Evolutionary conservation across 1,284 basidiomycete genomes (phyloP).

Genomic region (Ustilago xerochloae): DNA sequence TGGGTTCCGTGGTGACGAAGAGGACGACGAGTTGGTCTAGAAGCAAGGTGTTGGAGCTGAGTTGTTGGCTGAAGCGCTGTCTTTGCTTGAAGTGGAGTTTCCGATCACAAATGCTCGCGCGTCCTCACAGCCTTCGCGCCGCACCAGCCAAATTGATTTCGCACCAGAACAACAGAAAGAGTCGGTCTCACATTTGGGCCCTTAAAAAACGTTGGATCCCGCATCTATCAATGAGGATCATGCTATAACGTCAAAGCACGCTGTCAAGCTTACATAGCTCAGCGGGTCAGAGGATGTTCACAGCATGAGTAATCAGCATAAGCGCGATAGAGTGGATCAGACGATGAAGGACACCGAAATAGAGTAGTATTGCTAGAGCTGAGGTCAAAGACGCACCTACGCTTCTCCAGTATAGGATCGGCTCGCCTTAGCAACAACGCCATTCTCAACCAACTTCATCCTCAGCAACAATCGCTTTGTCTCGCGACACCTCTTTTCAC

Average conservation of each 20-base stretch:
- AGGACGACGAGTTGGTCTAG: not conserved
- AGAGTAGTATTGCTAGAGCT: not conserved
- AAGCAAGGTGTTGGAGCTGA: conserved; percentile 16
- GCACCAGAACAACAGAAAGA: not conserved
- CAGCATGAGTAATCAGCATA: too few species aligned
- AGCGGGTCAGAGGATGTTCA: too few species aligned
- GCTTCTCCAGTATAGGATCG: conserved; percentile 17
- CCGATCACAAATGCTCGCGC: conserved; percentile 47
- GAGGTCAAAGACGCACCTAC: not conserved
- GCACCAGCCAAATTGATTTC: not conserved
- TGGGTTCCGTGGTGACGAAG: not conserved
- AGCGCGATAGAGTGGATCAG: too few species aligned
- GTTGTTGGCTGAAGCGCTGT: conserved; percentile 16
- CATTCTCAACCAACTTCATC: conserved; percentile 75
- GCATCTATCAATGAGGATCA: too few species aligned
- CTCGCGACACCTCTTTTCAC: conserved; percentile 76
- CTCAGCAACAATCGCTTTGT: conserved; percentile 80
- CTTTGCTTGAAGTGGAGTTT: conserved; percentile 25
- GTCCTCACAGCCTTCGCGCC: conserved; percentile 12
- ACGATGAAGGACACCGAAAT: not conserved
- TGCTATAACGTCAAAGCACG: too few species aligned
- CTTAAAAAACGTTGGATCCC: not conserved
- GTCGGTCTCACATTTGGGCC: conserved; percentile 1
- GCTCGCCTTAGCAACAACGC: conserved; percentile 32
- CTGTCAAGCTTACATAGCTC: too few species aligned